phyloP scores from a whole-genome alignment of 805 yeast species.

The Cyberlindnera mrakii region DNA sequence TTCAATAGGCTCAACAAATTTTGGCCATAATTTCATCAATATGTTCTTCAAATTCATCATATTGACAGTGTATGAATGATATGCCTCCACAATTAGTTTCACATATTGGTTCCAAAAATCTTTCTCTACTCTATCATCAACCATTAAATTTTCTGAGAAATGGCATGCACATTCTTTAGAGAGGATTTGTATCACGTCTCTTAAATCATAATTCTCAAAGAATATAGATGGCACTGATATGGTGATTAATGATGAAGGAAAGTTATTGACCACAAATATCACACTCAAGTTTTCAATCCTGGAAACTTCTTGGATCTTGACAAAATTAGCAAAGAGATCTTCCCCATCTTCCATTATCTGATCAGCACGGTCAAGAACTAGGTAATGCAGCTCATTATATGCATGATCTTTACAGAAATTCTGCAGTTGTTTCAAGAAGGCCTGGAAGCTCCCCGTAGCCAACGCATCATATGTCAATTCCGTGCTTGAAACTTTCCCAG shows the following conservation, averaged over 20 bases:
- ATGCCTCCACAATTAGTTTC: constrained; percentile 20
- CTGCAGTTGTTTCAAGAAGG: constrained; percentile 13
- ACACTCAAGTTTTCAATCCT: constrained; percentile 13
- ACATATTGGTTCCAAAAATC: constrained; percentile 21
- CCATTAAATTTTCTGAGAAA: constrained; percentile 7
- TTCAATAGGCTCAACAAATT: constrained; percentile 15
- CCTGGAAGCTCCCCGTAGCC: constrained; percentile 17
- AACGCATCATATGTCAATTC: constrained; percentile 6
- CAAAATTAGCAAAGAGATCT: constrained; percentile 11
- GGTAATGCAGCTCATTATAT: constrained; percentile 15
- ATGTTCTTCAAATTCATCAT: constrained; percentile 13
- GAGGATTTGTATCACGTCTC: constrained; percentile 10
- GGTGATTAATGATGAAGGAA: constrained; percentile 16
- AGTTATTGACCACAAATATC: constrained; percentile 14
- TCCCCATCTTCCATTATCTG: constrained; percentile 20
- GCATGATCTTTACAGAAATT: constrained; percentile 7
- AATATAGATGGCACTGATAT: constrained; percentile 14
- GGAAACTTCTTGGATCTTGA: constrained; percentile 17
- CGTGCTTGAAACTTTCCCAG: constrained; percentile 5
- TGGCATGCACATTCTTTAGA: constrained; percentile 1
- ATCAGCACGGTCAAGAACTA: constrained; percentile 22
- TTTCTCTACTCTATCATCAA: not conserved
- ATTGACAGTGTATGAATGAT: constrained; percentile 19
- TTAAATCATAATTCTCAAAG: constrained; percentile 16
- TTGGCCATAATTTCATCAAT: constrained; percentile 17